These are phyloP conservation scores for Candida methanosorbosa DNA, from an alignment of 805 yeast species.

Conservation along the genomic window DNA sequence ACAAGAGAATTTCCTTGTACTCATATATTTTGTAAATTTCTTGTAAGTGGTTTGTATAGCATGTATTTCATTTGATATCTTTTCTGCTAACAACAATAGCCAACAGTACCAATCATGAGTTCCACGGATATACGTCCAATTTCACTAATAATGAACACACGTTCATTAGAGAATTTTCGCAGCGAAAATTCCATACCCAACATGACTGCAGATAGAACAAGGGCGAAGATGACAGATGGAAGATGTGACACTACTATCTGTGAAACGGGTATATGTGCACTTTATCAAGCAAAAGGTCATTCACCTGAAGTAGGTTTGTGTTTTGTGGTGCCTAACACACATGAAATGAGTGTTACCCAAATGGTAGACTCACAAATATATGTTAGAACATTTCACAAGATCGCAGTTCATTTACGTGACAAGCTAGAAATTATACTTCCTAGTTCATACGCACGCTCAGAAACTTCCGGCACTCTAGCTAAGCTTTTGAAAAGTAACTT, in stretches of 20 bases:
- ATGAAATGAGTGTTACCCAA: slow-evolving; percentile 27
- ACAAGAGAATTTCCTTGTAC: too few species aligned
- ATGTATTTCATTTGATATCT: too few species aligned
- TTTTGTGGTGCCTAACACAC: slow-evolving; percentile 27
- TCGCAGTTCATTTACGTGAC: slow-evolving; percentile 18
- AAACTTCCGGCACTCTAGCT: slow-evolving; percentile 21
- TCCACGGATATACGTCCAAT: background rate
- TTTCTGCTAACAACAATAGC: too few species aligned
- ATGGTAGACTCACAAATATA: slow-evolving; percentile 37
- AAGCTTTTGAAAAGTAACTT: too few species aligned
- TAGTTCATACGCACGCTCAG: slow-evolving; percentile 15
- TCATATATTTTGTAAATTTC: too few species aligned
- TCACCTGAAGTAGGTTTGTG: slow-evolving; percentile 30
- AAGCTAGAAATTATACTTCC: slow-evolving; percentile 31
- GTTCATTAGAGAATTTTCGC: background rate
- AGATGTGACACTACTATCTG: background rate
- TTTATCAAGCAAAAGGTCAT: slow-evolving; percentile 14
- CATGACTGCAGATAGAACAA: too few species aligned
- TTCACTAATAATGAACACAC: slow-evolving; percentile 2
- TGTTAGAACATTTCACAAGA: slow-evolving; percentile 33
- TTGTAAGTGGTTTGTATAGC: too few species aligned
- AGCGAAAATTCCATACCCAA: too few species aligned
- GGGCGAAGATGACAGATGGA: background rate
- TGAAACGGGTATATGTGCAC: slow-evolving; percentile 9
- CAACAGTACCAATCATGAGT: slow-evolving; percentile 1